A percentile compares a stretch with the other conserved stretches of the same genome.
phyloP scores from a whole-genome alignment of 2,329 filamentous ascomycete genomes.

The Claviceps sp. region DNA sequence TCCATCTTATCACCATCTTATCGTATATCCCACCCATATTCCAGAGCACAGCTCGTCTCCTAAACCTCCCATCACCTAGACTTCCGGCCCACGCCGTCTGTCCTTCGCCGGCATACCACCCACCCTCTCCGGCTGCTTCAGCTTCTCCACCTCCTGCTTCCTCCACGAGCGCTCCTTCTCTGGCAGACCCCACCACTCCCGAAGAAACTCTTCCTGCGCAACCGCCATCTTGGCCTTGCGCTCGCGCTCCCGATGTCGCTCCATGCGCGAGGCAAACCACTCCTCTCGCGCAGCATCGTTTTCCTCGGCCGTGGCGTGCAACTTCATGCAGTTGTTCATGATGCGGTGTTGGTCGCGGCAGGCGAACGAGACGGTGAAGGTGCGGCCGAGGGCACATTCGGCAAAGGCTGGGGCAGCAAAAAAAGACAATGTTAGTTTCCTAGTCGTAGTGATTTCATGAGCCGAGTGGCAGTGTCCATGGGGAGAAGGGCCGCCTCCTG shows the following conservation, averaged over 20 bases:
- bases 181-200: conserved; percentile 55
- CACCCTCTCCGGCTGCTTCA: conserved; percentile 36
- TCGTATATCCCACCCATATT: too few relatives aligned
- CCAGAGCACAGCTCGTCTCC: too few relatives aligned
- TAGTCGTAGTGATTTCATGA: not conserved
- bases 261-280: conserved; percentile 72
- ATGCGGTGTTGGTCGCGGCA: conserved; percentile 66
- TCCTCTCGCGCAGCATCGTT: conserved; percentile 82
- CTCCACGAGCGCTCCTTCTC: conserved; percentile 39
- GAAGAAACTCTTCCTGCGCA: conserved; percentile 51
- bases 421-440: not conserved
- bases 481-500: not conserved
- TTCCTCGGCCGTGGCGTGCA: conserved; percentile 70
- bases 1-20: too few relatives aligned
- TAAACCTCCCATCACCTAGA: too few relatives aligned
- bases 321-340: conserved; percentile 93
- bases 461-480: not conserved
- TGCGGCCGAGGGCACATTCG: conserved; percentile 73
- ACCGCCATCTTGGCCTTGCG: conserved; percentile 44
- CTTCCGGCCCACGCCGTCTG: conserved; percentile 7
- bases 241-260: conserved; percentile 55
- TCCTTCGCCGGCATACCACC: conserved; percentile 36
- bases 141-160: conserved; percentile 37
- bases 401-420: conserved; percentile 52
- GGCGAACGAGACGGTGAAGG: conserved; percentile 74